These are phyloP conservation scores for Quambalaria eucalypti DNA, from an alignment of 1,284 basidiomycete genomes.

Conservation along the genomic window DNA sequence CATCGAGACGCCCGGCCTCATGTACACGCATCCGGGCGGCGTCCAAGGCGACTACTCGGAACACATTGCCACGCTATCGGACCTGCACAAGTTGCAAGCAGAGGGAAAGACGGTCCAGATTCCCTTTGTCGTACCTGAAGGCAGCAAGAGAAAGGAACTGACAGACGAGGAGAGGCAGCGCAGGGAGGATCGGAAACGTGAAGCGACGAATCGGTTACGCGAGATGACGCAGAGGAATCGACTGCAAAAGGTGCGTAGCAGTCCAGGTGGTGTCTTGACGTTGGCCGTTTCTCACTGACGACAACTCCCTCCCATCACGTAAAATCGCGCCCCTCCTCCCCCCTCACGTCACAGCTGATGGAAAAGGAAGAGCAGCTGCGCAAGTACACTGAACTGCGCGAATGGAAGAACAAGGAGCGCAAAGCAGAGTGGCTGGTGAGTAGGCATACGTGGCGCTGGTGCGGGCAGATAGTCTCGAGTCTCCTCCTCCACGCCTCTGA, in stretches of 20 bases:
- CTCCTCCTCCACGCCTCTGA: too few relatives aligned
- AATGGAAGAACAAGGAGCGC: constrained; percentile 59
- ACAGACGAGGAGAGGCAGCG: constrained; percentile 66
- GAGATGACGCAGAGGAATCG: constrained; percentile 83
- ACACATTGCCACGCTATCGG: constrained; percentile 2
- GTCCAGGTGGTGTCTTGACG: neutral
- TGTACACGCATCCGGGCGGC: constrained; percentile 48
- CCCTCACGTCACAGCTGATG: constrained; percentile 52
- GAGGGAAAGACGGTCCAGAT: constrained; percentile 52
- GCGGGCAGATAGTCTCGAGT: too few relatives aligned
- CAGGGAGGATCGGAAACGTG: constrained; percentile 75
- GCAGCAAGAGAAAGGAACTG: constrained; percentile 82
- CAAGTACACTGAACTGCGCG: constrained; percentile 61
- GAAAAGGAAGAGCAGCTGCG: constrained; percentile 77
- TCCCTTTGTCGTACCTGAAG: constrained; percentile 47
- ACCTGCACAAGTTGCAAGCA: constrained; percentile 9
- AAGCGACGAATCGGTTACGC: constrained; percentile 77
- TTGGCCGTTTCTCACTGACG: neutral
- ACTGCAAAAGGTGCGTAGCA: constrained; percentile 52
- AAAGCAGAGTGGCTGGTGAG: constrained; percentile 67
- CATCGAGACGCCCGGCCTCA: constrained; percentile 76
- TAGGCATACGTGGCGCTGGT: neutral
- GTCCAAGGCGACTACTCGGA: constrained; percentile 1
- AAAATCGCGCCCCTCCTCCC: constrained; percentile 2
- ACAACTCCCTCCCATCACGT: neutral